Conservation (phyloP, 192 early-diverging fungal species). For the Rhizoclosmatium globosum region DNA sequence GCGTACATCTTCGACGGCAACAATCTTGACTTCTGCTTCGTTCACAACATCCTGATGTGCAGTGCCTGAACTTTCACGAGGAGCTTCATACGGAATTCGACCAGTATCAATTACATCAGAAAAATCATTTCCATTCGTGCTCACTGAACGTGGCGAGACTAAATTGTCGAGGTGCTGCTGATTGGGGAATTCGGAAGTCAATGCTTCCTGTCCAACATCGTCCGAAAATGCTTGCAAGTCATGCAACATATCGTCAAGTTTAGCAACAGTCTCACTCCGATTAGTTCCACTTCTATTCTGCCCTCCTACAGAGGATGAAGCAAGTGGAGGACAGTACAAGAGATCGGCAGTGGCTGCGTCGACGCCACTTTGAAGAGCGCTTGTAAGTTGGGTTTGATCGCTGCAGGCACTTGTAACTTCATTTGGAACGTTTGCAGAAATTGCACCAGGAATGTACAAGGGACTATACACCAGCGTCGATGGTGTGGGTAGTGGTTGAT, state of each 20-base stretch:
- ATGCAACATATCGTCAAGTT: not conserved
- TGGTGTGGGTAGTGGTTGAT: not conserved
- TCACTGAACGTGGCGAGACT: not conserved
- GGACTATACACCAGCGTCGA: slow-evolving; percentile 5
- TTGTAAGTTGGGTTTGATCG: not conserved
- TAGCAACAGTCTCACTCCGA: not conserved
- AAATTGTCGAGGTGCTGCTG: not conserved
- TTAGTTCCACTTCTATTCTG: not conserved
- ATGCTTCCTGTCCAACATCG: not conserved
- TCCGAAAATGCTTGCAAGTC: no score
- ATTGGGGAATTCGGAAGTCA: not conserved
- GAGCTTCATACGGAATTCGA: not conserved
- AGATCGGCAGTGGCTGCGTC: no score
- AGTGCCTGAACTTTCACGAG: not conserved
- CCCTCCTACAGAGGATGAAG: not conserved
- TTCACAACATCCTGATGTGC: not conserved
- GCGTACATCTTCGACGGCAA: not conserved
- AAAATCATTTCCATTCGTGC: not conserved
- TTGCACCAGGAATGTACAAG: not conserved
- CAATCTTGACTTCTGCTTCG: not conserved
- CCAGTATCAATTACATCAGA: not conserved
- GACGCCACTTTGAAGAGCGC: no score
- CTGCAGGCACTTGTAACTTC: not conserved
- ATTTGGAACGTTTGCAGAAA: not conserved
- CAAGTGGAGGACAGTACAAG: not conserved